Conservation (phyloP, 345 rosid genomes). For the Aquilaria malaccensis region DNA sequence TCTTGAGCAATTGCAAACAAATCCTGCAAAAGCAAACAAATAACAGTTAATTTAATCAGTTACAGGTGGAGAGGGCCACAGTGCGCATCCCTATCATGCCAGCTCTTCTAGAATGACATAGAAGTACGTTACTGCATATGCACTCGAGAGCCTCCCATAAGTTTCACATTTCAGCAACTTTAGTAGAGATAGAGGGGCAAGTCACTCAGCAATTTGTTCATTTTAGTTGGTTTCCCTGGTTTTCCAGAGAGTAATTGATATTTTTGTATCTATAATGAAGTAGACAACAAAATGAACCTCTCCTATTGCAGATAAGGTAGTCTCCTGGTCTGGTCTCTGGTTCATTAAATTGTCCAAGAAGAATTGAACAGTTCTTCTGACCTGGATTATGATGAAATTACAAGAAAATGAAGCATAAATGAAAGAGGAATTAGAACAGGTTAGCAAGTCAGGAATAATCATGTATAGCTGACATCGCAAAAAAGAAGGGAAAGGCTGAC, state of each 20-base stretch:
- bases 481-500: too few species aligned
- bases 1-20: conserved; percentile 91
- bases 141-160: too few species aligned
- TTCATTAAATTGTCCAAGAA: conserved; percentile 76
- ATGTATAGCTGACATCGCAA: not conserved
- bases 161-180: too few species aligned
- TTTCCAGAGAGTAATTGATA: too few species aligned
- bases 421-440: conserved; percentile 2
- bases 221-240: too few species aligned
- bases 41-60: not conserved
- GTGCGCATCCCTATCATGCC: too few species aligned
- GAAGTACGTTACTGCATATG: too few species aligned
- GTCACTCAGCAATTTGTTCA: too few species aligned
- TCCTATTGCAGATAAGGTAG: conserved; percentile 82
- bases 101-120: too few species aligned
- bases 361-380: conserved; percentile 91
- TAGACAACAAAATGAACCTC: conserved; percentile 45
- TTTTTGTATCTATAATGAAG: not conserved
- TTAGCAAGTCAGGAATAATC: not conserved
- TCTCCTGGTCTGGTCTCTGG: conserved; percentile 83
- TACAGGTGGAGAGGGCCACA: not conserved
- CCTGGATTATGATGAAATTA: conserved; percentile 32
- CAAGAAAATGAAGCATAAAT: not conserved
- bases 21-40: conserved; percentile 42
- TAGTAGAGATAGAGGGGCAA: too few species aligned